Base-by-base conservation (phyloP, 805 yeast species). In the Candida berthetii region DNA sequence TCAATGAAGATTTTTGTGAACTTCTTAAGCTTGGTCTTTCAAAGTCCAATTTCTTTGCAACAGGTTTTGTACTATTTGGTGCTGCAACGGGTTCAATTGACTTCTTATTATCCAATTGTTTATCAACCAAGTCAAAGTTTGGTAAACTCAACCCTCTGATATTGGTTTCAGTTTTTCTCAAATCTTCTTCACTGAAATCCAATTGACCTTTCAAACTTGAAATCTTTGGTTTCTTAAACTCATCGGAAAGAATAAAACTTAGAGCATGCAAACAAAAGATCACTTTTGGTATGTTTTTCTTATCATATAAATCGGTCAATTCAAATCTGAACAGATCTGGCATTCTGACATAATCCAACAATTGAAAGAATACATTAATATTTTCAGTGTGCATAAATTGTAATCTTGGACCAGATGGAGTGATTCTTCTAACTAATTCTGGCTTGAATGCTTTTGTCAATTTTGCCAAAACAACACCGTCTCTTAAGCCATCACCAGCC, bases 381-480 rank as follows among this genome's bases (percentile, higher is more conserved):
- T 93, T 93, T 57, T 93, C 97, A 0, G 96, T 87, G 60, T 88
- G 96, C 47, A 85, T 80, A 68, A 87, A 93, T 58, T 88, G 90
- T 32, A 90, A 69, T 48, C 69, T 85, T 50, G 73, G 74, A 38
- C 78, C 78, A 52, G 75, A 65, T 31, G 78, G 79, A 14, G 71
- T 68, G 10, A 84, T 57, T 58, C 76, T 60, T 49, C 69, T 66
- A 38, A 80, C 80, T 40, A 75, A 65, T 0, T 76, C 71, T 0
- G 96, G 91, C 37, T 83, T 77, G 41, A 93, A 79, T 3, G 69
- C 73, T 50, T 78, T 76, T 8, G 95, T 80, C 34, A 91, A 61
- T 54, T 85, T 80, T 2, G 97, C 97, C 29, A 93, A 65, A 35
- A 80, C 69, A 2, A 90, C 89, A 48, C 99, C 99, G 62, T 91